Evolutionary conservation across 2,329 filamentous ascomycete genomes (phyloP).

Genomic region (Orbilia brochopaga): DNA sequence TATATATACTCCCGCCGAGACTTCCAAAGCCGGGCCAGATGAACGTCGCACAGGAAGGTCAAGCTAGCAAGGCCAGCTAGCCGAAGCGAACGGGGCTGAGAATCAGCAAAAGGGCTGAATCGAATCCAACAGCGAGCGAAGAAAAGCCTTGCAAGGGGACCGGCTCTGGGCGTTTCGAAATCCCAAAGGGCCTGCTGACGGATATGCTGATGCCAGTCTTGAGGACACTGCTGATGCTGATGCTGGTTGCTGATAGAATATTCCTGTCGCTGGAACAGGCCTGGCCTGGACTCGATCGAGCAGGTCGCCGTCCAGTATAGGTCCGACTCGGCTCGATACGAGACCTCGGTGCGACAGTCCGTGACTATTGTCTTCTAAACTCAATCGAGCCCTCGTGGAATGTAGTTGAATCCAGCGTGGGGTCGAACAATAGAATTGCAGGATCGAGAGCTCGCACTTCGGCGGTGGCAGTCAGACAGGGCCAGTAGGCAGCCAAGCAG

Average conservation of each 20-base stretch:
- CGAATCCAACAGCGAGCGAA: slow-evolving; percentile 8
- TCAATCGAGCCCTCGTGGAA: too few relatives aligned
- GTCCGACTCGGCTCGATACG: too few relatives aligned
- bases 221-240: too few relatives aligned
- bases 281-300: not conserved
- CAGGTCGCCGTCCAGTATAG: not conserved
- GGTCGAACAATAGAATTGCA: not conserved
- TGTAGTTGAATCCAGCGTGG: too few relatives aligned
- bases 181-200: not conserved
- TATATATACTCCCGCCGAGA: too few relatives aligned
- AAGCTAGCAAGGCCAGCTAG: slow-evolving; percentile 12
- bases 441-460: slow-evolving; percentile 2
- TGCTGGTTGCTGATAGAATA: not conserved
- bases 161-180: not conserved
- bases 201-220: too few relatives aligned
- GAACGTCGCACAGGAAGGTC: slow-evolving; percentile 11
- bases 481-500: not conserved
- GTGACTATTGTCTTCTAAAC: too few relatives aligned
- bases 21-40: not conserved
- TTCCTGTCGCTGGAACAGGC: not conserved
- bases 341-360: too few relatives aligned
- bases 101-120: slow-evolving; percentile 25
- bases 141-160: slow-evolving; percentile 5
- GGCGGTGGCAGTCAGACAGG: too few relatives aligned
- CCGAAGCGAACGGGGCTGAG: slow-evolving; percentile 45